Conservation (phyloP, 805 yeast genomes). For the Zygoascus bituminiphila region DNA sequence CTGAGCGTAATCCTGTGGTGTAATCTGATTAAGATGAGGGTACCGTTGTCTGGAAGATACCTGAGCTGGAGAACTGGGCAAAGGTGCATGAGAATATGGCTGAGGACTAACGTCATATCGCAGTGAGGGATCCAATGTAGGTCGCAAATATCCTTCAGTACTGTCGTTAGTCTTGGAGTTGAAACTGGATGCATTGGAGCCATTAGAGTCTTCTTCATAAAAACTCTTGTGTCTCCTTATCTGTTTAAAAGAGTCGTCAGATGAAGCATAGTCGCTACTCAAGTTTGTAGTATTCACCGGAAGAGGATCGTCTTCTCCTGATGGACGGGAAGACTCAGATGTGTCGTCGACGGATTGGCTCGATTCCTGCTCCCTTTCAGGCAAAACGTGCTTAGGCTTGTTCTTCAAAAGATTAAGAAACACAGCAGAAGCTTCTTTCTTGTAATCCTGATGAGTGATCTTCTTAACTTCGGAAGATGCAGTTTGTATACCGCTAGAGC, state of each 20-base stretch:
- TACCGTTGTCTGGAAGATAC: neutral
- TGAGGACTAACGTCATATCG: neutral
- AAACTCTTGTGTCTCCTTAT: slow-evolving; percentile 6
- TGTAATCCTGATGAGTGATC: neutral
- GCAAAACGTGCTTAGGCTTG: neutral
- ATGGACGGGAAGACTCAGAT: neutral
- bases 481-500: neutral
- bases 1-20: slow-evolving; percentile 18
- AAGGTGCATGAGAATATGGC: neutral
- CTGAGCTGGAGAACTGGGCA: neutral
- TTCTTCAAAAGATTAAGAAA: neutral
- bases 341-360: neutral
- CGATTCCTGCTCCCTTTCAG: neutral
- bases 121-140: no score
- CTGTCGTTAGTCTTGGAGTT: neutral
- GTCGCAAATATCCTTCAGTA: neutral
- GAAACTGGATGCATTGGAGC: neutral
- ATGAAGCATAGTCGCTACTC: neutral
- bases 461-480: neutral
- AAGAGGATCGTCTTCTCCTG: neutral
- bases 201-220: neutral
- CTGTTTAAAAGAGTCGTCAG: slow-evolving; percentile 17
- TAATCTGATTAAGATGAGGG: slow-evolving; percentile 15
- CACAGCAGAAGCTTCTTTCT: neutral
- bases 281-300: neutral